Conservation (phyloP, 1,284 basidiomycete genomes). For the Cutaneotrichosporon dermatis region DNA sequence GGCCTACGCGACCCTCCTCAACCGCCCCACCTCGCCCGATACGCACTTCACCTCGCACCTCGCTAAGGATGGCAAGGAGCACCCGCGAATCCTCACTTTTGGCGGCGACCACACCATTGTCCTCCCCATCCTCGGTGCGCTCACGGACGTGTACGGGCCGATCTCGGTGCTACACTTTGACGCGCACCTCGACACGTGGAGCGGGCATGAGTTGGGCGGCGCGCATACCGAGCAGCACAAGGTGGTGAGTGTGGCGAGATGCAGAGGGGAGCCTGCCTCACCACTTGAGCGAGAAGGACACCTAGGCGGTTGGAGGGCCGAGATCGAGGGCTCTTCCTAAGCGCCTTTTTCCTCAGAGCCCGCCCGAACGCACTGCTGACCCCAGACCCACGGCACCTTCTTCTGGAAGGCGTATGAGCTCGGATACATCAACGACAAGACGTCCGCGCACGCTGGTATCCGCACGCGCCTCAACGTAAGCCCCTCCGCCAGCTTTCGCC, state of each 20-base stretch:
- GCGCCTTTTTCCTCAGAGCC: too few relatives aligned
- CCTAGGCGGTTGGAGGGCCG: too few relatives aligned
- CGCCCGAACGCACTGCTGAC: too few relatives aligned
- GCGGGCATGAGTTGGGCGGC: constrained; percentile 23
- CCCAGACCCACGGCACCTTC: constrained; percentile 41
- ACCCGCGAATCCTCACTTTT: constrained; percentile 49
- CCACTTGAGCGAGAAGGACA: too few relatives aligned
- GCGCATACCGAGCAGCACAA: constrained; percentile 21
- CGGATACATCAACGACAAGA: constrained; percentile 51
- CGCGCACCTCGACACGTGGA: constrained; percentile 51
- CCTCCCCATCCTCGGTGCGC: constrained; percentile 49
- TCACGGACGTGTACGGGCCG: constrained; percentile 46
- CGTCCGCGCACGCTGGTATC: constrained; percentile 57
- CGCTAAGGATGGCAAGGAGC: constrained; percentile 38
- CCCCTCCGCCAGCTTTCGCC: not conserved
- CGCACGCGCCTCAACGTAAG: constrained; percentile 39
- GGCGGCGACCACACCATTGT: constrained; percentile 52
- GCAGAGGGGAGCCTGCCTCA: too few relatives aligned
- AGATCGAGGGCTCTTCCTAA: too few relatives aligned
- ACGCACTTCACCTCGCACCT: constrained; percentile 14
- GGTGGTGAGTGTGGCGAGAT: constrained; percentile 18
- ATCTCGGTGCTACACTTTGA: constrained; percentile 45
- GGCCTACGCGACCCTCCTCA: constrained; percentile 31
- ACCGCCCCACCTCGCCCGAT: constrained; percentile 10
- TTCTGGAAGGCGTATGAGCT: constrained; percentile 51